Evolutionary conservation across 2,329 filamentous ascomycete genomes (phyloP), one percentile per base, ranked within the genome.

Genomic region (Metarhizium album): DNA sequence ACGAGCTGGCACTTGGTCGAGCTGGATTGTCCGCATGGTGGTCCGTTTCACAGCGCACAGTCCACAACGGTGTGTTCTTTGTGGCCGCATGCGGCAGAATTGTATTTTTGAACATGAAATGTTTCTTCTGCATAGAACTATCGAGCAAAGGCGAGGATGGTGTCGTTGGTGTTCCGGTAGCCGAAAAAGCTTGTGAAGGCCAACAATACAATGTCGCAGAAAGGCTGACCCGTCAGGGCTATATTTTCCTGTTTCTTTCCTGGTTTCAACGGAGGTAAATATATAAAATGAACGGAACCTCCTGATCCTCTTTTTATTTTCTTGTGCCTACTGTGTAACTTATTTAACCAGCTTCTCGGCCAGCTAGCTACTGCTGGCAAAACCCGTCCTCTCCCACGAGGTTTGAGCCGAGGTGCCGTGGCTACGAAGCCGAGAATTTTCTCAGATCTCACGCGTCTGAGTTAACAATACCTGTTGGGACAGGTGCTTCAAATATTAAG

Each of bases 41-140:
- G 42, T 51, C 57, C 48, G 35, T 40, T 46, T 50, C 37, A 24
- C 40, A 50, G 35, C 31, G 49, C 53, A 55, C 50, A 47, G 47
- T 51, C 46, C 46, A 38, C 38, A 48, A 46, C 20, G 43, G 46
- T 35, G 31, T 48, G 47, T 24, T 43, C 50, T 58, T 59, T 54
- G 55, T 55, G 46, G 52, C 52, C 51, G 55, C 43, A 57, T 55
- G 53, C 48, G 56, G 56, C 57, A 52, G 22, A 42, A 45, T 31
- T 38, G 18, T 40, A 7, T 43, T 37, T 47, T 42, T 53, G 31
- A 22, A 22, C 45, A 37, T 38, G n/a, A 20, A 35, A 22, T 49
- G 43, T 33, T 49, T 43, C 38, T 35, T 45, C 38, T 23, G 40
- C 22, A 24, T 43, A 24, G 40, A 43, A 43, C 40, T 43, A 24